Base-by-base conservation (phyloP, 2,329 filamentous ascomycete genomes). In the Hyphodiscus sp. region DNA sequence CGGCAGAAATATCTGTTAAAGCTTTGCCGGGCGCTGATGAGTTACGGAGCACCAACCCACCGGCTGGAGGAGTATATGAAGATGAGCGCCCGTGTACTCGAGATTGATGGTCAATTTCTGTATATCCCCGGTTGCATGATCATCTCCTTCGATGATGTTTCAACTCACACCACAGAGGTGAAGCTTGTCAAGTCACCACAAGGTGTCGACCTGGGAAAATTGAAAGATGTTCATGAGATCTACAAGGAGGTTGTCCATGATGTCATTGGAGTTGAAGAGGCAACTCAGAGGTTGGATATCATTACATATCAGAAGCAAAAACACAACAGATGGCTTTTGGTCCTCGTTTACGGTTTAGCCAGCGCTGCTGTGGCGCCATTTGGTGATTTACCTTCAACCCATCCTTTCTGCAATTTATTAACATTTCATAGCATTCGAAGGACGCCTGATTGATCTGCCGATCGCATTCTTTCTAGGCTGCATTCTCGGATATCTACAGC, bases 81-180 rank as follows among this genome's bases (percentile, higher is more conserved):
- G 58, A 95, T 92, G 87, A 91, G 88, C 9, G 86, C 91, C 1
- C 80, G 88, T n/a, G 88, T 94, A 1, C 78, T 96, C 41, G 88
- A 91, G 69, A 91, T 96, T 16, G 87, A 95, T 60, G 87, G 86
- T 6, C 90, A 95, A 64, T 96, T 94, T 62, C 73, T 96, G 20
- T 96, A 96, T 67, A 82, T 96, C 29, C 91, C 91, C 0, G 89
- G 89, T 0, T 95, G 89, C 65, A 96, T 96, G 91, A 88, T 96
- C 53, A 87, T 96, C 66, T 92, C 89, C 4, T 96, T 96, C 65
- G 91, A 88, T 64, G 88, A 92, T 69, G 71, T 73, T 5, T 72
- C 74, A 0, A 89, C 86, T 0, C 86, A 91, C 64, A 91, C 87
- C 0, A 86, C 86, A n/a, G 86, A 90, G 66, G 86, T 91, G 57